Evolutionary conservation across 2,329 filamentous ascomycete genomes (phyloP).

Genomic region (Stagonosporopsis rhizophila): DNA sequence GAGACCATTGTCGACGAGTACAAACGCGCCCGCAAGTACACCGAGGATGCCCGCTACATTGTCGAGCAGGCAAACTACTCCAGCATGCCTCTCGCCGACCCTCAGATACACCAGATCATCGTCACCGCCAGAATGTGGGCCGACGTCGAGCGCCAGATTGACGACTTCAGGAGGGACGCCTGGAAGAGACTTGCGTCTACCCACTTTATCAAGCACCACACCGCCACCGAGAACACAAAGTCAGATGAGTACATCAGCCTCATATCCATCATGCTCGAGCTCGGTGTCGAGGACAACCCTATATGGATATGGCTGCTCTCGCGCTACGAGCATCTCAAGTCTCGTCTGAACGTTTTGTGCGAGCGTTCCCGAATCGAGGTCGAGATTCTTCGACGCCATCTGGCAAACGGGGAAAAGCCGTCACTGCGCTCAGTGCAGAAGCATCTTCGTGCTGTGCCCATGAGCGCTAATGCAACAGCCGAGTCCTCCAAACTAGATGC

Average conservation of each 20-base stretch:
- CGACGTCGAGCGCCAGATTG: slow-evolving; percentile 87
- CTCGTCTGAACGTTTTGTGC: slow-evolving; percentile 78
- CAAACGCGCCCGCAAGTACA: slow-evolving; percentile 78
- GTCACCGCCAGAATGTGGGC: slow-evolving; percentile 94
- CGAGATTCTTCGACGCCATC: slow-evolving; percentile 82
- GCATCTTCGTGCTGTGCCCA: slow-evolving; percentile 76
- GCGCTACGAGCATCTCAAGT: slow-evolving; percentile 86
- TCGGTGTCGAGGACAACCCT: slow-evolving; percentile 94
- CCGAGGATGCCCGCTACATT: slow-evolving; percentile 76
- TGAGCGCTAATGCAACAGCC: slow-evolving; percentile 64
- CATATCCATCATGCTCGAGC: slow-evolving; percentile 85
- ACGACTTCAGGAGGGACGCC: slow-evolving; percentile 84
- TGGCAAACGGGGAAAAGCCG: slow-evolving; percentile 77
- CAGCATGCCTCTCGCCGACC: slow-evolving; percentile 69
- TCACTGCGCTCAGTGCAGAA: slow-evolving; percentile 72
- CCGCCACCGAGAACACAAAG: slow-evolving; percentile 57
- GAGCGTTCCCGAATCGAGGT: slow-evolving; percentile 92
- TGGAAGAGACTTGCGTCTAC: slow-evolving; percentile 81
- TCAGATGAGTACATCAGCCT: slow-evolving; percentile 90
- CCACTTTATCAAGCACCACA: slow-evolving; percentile 61
- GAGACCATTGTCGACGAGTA: slow-evolving; percentile 88
- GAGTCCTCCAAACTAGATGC: slow-evolving; percentile 73
- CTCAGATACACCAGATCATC: slow-evolving; percentile 84
- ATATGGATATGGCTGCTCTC: slow-evolving; percentile 96
- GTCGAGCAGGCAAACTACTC: slow-evolving; percentile 61